A percentile compares a stretch with the other conserved stretches of the same genome.
phyloP scores from a whole-genome alignment of 805 yeast genomes.

The Isabelozyma gotoi region DNA sequence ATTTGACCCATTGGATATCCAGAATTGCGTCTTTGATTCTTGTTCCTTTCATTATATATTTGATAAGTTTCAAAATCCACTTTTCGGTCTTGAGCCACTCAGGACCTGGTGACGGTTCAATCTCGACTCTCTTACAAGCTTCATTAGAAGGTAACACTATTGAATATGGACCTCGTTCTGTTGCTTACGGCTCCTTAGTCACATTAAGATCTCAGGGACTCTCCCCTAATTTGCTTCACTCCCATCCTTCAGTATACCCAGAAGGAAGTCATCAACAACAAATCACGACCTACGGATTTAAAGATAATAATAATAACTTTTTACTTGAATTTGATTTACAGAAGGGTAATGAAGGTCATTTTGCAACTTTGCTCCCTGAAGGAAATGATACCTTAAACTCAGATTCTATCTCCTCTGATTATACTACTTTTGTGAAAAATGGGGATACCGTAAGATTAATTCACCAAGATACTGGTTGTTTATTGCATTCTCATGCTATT shows the following conservation, averaged over 20 bases:
- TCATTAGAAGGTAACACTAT: constrained; percentile 71
- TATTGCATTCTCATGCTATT: constrained; percentile 80
- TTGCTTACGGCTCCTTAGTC: constrained; percentile 60
- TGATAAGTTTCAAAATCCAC: constrained; percentile 77
- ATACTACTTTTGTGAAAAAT: constrained; percentile 44
- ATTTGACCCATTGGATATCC: constrained; percentile 67
- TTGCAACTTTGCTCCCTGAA: constrained; percentile 29
- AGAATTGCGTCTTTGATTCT: constrained; percentile 66
- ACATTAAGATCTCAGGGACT: constrained; percentile 71
- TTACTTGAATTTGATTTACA: constrained; percentile 60
- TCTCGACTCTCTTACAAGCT: constrained; percentile 87
- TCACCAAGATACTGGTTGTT: constrained; percentile 70
- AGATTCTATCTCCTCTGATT: constrained; percentile 6
- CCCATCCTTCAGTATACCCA: constrained; percentile 84
- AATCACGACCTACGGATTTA: constrained; percentile 86
- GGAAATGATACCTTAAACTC: constrained; percentile 9
- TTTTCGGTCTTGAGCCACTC: constrained; percentile 71
- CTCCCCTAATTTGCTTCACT: constrained; percentile 77
- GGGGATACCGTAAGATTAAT: constrained; percentile 70
- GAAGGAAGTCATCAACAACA: constrained; percentile 94
- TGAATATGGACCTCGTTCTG: constrained; percentile 62
- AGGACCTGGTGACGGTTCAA: constrained; percentile 92
- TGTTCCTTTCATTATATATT: constrained; percentile 69
- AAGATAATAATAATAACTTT: constrained; percentile 87
- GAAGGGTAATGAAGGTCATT: constrained; percentile 24